Evolutionary conservation across 2,329 filamentous ascomycete species (phyloP).

Genomic region (Cytospora paraplurivora): DNA sequence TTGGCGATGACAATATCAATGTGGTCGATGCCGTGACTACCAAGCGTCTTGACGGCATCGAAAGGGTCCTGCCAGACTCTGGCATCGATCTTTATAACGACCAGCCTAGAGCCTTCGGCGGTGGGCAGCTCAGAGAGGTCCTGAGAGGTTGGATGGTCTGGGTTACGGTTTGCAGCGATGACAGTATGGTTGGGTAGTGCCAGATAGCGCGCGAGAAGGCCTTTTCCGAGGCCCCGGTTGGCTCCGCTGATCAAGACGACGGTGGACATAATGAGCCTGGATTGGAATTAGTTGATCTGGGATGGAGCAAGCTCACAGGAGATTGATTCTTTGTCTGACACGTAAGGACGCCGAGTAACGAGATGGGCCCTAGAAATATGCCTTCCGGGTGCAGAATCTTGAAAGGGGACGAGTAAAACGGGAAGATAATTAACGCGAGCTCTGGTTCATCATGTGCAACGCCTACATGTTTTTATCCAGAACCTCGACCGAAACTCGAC

Average conservation of each 20-base stretch:
- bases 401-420: conserved; percentile 31
- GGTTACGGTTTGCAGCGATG: conserved; percentile 24
- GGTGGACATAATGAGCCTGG: no score
- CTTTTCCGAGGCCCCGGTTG: conserved; percentile 36
- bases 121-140: background rate
- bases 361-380: conserved; percentile 6
- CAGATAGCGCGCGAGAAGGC: conserved; percentile 30
- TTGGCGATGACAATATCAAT: conserved; percentile 57
- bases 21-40: conserved; percentile 40
- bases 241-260: conserved; percentile 34
- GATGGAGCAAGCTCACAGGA: no score
- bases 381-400: conserved; percentile 30
- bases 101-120: conserved; percentile 37
- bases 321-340: no score
- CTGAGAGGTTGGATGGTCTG: conserved; percentile 5
- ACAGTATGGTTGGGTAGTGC: conserved; percentile 12
- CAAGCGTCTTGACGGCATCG: conserved; percentile 38
- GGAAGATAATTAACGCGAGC: no score
- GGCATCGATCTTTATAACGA: conserved; percentile 48
- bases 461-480: no score
- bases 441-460: no score
- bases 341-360: no score
- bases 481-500: no score
- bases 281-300: no score
- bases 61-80: conserved; percentile 38